A percentile compares a stretch with the other conserved stretches of the same genome.
Evolutionary conservation across 345 rosid species (phyloP).

Genomic region (Hibiscus trionum): DNA sequence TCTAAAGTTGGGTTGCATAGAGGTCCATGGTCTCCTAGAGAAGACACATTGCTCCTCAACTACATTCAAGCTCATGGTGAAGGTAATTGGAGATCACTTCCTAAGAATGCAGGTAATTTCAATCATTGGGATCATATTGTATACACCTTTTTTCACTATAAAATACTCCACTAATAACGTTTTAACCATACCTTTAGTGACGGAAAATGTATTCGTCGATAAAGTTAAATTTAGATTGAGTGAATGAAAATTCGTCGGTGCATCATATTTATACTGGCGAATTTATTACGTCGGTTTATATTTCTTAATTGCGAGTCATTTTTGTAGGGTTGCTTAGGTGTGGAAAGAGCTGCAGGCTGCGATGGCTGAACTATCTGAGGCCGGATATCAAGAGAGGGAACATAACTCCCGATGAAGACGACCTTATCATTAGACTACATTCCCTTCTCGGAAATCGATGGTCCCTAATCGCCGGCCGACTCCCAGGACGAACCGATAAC

Average conservation of each 20-base stretch:
- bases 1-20: neutral
- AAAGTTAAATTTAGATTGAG: too few relatives aligned
- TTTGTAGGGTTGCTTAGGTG: constrained; percentile 47
- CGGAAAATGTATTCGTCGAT: too few relatives aligned
- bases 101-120: constrained; percentile 50
- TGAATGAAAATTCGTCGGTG: too few relatives aligned
- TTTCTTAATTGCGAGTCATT: neutral
- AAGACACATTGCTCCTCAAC: neutral
- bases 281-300: too few relatives aligned
- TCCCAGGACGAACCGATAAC: too few relatives aligned
- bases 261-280: too few relatives aligned
- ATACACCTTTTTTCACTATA: too few relatives aligned
- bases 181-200: too few relatives aligned
- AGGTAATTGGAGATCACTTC: constrained; percentile 25
- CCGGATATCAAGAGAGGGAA: constrained; percentile 62
- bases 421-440: constrained; percentile 2
- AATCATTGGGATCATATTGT: too few relatives aligned
- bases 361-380: constrained; percentile 27
- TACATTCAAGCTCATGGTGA: neutral
- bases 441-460: too few relatives aligned
- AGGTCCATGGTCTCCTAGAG: neutral
- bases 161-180: too few relatives aligned
- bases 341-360: constrained; percentile 55
- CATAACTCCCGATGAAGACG: constrained; percentile 48
- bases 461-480: too few relatives aligned